Conservation (phyloP, 2,329 filamentous ascomycete genomes). For the Pseudogymnoascus verrucosus region DNA sequence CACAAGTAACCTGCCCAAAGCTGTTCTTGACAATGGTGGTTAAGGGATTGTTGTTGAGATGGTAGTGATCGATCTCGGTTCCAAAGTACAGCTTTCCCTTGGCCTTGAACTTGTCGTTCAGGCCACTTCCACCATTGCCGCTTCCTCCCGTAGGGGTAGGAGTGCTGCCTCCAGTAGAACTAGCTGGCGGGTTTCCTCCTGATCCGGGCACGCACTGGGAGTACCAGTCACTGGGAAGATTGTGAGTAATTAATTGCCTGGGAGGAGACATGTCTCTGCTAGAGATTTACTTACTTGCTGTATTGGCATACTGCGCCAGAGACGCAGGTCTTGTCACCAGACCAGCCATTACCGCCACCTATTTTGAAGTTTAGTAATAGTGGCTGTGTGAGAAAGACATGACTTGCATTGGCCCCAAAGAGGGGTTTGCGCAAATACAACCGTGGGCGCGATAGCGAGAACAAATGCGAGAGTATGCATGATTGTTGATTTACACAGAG, state of each 20-base stretch:
- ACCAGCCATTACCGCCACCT: background rate
- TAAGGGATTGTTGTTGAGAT: conserved; percentile 41
- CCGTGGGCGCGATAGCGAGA: background rate
- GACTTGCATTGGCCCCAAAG: background rate
- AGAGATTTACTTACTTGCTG: background rate
- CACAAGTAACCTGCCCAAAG: conserved; percentile 58
- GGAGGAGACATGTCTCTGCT: background rate
- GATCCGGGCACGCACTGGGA: conserved; percentile 12
- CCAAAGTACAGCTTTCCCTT: conserved; percentile 61
- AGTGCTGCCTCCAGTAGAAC: background rate
- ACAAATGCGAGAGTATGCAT: background rate
- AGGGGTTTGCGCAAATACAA: background rate
- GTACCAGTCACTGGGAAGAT: conserved; percentile 6
- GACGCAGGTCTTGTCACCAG: background rate
- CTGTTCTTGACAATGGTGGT: conserved; percentile 49
- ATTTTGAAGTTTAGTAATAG: background rate
- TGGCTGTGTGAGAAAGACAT: background rate
- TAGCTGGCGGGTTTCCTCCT: background rate
- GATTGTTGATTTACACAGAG: background rate
- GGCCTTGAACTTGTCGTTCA: conserved; percentile 49
- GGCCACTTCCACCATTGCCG: conserved; percentile 30
- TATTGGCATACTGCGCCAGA: background rate
- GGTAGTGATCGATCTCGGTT: conserved; percentile 45
- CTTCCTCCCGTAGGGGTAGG: background rate
- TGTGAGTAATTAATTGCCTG: background rate